A percentile compares a stretch with the other conserved stretches of the same genome.
phyloP scores from a whole-genome alignment of 768 basidiomycete species.

The Chalciporus chontae region DNA sequence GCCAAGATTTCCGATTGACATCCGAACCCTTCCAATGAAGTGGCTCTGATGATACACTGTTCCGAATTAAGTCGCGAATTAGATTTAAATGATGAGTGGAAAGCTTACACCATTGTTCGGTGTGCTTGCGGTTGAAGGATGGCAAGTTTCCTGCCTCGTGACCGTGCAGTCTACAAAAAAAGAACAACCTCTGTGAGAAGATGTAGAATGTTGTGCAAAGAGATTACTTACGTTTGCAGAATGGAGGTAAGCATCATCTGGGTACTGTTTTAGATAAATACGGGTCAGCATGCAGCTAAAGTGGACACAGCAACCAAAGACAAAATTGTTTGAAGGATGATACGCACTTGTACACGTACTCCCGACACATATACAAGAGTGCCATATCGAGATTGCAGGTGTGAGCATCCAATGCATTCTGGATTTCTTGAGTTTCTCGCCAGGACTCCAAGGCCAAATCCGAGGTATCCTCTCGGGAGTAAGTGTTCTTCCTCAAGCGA shows the following conservation, averaged over 20 bases:
- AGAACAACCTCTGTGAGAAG: conserved; percentile 13
- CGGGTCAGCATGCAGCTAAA: conserved; percentile 13
- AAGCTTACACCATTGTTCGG: conserved; percentile 78
- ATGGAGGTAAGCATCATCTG: conserved; percentile 63
- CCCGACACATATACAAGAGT: conserved; percentile 62
- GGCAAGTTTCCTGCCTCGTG: conserved; percentile 44
- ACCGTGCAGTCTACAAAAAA: conserved; percentile 47
- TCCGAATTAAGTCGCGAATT: conserved; percentile 3
- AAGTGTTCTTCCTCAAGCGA: conserved; percentile 43
- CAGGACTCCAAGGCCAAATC: conserved; percentile 60
- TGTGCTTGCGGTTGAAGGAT: conserved; percentile 66
- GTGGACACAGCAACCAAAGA: conserved; percentile 6
- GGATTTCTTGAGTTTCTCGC: conserved; percentile 63
- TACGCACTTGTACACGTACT: conserved; percentile 73
- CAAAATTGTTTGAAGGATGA: neutral
- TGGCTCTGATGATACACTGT: conserved; percentile 67
- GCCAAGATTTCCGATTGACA: conserved; percentile 50
- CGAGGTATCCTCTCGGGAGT: conserved; percentile 49
- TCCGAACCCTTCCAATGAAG: conserved; percentile 58
- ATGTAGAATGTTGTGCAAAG: neutral
- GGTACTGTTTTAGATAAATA: conserved; percentile 40
- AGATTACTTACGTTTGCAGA: conserved; percentile 55
- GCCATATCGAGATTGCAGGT: conserved; percentile 67
- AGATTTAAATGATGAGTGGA: neutral
- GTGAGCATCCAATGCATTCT: conserved; percentile 65